A percentile compares a stretch with the other conserved stretches of the same genome.
These are phyloP conservation scores for Phyllosticta citriasiana DNA, from an alignment of 2,329 filamentous ascomycete genomes.

Conservation along the genomic window DNA sequence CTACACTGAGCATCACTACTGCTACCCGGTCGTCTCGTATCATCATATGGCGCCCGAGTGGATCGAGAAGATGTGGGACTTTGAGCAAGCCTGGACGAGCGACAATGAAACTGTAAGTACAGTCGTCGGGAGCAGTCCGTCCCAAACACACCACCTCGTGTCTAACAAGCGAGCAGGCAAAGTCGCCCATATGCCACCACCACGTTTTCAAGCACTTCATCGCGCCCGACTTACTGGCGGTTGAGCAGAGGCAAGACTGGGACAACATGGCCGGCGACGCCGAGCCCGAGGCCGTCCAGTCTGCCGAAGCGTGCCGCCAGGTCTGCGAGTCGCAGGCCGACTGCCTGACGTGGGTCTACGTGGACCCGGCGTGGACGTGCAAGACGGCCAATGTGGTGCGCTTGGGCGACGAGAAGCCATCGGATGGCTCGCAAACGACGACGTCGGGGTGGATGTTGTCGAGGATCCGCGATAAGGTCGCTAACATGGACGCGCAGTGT, in stretches of 20 bases:
- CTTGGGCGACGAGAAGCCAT: conserved; percentile 21
- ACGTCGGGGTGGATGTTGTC: conserved; percentile 23
- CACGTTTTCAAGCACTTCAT: conserved; percentile 26
- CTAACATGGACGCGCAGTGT: not conserved
- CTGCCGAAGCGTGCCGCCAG: conserved; percentile 19
- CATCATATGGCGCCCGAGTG: conserved; percentile 29
- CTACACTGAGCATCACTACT: conserved; percentile 30
- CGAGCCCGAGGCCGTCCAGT: not conserved
- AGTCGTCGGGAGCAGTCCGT: not conserved
- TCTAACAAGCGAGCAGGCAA: conserved; percentile 18
- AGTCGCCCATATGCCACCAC: conserved; percentile 26
- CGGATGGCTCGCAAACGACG: conserved; percentile 12
- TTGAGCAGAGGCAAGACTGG: conserved; percentile 17
- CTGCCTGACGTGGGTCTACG: conserved; percentile 22
- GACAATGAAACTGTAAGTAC: not conserved
- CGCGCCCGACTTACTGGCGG: conserved; percentile 17
- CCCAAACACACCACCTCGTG: not conserved
- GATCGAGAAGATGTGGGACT: conserved; percentile 29
- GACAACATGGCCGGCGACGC: conserved; percentile 23
- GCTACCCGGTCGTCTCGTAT: conserved; percentile 32
- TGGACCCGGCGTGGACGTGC: conserved; percentile 23
- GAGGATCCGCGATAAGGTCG: not conserved
- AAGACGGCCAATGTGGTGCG: conserved; percentile 20
- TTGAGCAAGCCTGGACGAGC: conserved; percentile 28
- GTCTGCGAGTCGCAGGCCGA: conserved; percentile 23